These are phyloP conservation scores for Chaetomiaceae sp. DNA, from an alignment of 2,329 filamentous ascomycete genomes.

Conservation along the genomic window DNA sequence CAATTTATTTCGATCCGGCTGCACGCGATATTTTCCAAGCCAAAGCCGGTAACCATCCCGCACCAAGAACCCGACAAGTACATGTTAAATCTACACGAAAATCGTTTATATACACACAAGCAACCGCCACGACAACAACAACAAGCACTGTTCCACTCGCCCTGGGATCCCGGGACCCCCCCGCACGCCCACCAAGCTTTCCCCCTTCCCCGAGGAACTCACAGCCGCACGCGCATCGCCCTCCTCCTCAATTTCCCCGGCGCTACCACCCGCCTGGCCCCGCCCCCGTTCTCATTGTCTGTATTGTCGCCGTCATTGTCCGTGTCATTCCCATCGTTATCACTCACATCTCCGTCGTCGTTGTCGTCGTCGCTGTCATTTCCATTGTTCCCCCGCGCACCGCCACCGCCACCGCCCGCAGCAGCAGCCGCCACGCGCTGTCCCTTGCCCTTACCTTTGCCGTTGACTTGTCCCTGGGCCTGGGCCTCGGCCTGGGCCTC, in stretches of 20 bases:
- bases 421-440: background rate
- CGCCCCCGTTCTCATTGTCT: background rate
- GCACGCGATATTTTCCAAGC: too few relatives aligned
- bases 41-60: too few relatives aligned
- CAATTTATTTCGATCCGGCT: too few relatives aligned
- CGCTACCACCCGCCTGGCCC: background rate
- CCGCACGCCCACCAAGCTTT: too few relatives aligned
- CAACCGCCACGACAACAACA: background rate
- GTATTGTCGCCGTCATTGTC: background rate
- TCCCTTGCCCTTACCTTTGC: background rate
- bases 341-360: background rate
- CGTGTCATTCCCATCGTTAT: background rate
- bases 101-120: background rate
- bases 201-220: too few relatives aligned
- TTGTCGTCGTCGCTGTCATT: background rate
- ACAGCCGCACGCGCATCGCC: background rate
- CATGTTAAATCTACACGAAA: too few relatives aligned
- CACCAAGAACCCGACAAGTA: too few relatives aligned
- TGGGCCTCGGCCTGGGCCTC: background rate
- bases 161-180: too few relatives aligned
- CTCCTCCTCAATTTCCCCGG: background rate
- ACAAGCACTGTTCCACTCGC: background rate
- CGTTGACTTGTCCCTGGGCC: background rate
- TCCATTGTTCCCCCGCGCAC: too few relatives aligned
- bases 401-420: too few relatives aligned